Evolutionary conservation across 2,329 filamentous ascomycete species (phyloP).

Genomic region (Rhytidhysteron rufulum): DNA sequence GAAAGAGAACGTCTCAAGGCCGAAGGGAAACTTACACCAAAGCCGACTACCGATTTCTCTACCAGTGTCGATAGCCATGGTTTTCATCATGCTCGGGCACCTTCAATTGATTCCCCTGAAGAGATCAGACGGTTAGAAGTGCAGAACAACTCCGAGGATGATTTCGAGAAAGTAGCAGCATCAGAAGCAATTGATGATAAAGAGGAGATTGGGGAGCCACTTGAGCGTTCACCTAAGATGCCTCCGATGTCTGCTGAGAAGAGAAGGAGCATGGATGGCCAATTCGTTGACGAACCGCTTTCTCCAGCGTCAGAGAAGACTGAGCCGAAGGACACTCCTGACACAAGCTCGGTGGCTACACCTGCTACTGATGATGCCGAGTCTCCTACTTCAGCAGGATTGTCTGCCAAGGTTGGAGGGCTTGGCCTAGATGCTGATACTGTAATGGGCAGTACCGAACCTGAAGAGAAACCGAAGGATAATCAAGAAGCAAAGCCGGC

Average conservation of each 20-base stretch:
- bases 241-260: constrained; percentile 24
- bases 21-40: constrained; percentile 68
- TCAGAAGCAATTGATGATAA: constrained; percentile 66
- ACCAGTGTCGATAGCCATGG: constrained; percentile 51
- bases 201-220: constrained; percentile 30
- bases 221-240: constrained; percentile 45
- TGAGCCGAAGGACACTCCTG: constrained; percentile 8
- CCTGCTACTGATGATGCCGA: constrained; percentile 30
- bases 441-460: constrained; percentile 37
- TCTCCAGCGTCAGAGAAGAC: constrained; percentile 48
- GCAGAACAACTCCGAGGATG: constrained; percentile 78
- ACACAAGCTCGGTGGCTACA: constrained; percentile 8
- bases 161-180: constrained; percentile 83
- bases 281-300: constrained; percentile 75
- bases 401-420: constrained; percentile 52
- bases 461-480: constrained; percentile 17
- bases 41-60: constrained; percentile 49
- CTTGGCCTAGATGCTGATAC: constrained; percentile 61
- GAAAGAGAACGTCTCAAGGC: constrained; percentile 76
- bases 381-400: constrained; percentile 49
- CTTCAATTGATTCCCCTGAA: constrained; percentile 55
- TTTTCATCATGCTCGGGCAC: constrained; percentile 48
- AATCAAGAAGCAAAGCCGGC: constrained; percentile 18
- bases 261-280: constrained; percentile 50
- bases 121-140: constrained; percentile 69